Base-by-base conservation (phyloP, 176 grass and related monocot genomes). In the Olyra latifolia region DNA sequence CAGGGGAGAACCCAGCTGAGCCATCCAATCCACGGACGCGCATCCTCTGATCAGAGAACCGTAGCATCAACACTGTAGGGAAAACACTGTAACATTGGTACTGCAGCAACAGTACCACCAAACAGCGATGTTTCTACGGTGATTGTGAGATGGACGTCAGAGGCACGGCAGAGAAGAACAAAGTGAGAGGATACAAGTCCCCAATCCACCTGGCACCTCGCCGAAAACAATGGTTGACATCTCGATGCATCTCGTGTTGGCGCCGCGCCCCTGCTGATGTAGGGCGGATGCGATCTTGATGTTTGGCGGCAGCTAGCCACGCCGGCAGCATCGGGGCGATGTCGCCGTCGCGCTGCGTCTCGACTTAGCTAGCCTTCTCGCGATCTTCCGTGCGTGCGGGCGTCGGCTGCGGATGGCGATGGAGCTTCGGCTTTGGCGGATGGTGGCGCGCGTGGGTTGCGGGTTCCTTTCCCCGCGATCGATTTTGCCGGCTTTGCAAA, bases 401-500 rank as follows among this genome's bases (percentile, higher is more conserved):
- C 62, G 25, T 12, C 46, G n/a, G 67, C 75, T 22, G 42, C n/a
- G 1, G 53, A 25, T 4, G 16, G 28, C 11, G 30, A 66, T 6
- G 47, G 79, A 12, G n/a, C n/a, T n/a, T n/a, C n/a, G 27, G 38
- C 78, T 48, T 78, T 10, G 19, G 58, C 25, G 7, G 5, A n/a
- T n/a, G n/a, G n/a, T n/a, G 61, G 1, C 32, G 32, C n/a, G n/a
- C 32, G 70, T 54, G 82, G 43, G 87, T 35, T 72, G 82, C 38
- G 48, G 16, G 67, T 59, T 72, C 80, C 65, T 89, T 72, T 89
- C 83, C 23, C 23, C 70, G 30, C 59, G 70, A 22, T 67, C 13
- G 62, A 9, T 55, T 6, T 69, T 70, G 76, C 48, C 57, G 25
- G 72, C 82, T 81, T 69, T 81, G 14, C 28, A 32, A 1, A 81